Percentiles rank a stretch among this genome's conserved stretches.
phyloP scores from a whole-genome alignment of 225 moss, liverwort and hornwort genomes.

The Marchantia paleacea region DNA sequence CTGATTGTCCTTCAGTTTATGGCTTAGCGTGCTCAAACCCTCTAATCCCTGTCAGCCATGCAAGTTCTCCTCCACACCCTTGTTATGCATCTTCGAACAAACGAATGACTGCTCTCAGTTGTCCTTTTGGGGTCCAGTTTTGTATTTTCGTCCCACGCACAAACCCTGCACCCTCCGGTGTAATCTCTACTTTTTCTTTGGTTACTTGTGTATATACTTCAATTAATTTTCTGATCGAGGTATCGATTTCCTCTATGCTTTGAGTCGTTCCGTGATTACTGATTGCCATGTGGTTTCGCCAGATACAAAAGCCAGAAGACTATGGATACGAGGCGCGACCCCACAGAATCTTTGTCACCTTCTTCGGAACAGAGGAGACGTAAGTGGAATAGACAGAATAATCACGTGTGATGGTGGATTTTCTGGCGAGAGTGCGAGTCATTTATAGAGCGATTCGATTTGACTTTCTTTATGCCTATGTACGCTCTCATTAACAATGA shows the following conservation, averaged over 20 bases:
- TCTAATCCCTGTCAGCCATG: neutral
- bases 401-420: neutral
- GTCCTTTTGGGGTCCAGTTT: neutral
- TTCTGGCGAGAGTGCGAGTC: neutral
- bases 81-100: neutral
- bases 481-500: neutral
- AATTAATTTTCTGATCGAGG: neutral
- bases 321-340: constrained; percentile 42
- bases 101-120: neutral
- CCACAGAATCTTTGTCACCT: constrained; percentile 44
- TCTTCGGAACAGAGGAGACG: constrained; percentile 45
- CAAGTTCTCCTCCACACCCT: too few relatives aligned
- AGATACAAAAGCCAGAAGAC: constrained; percentile 50
- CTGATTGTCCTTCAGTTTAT: neutral
- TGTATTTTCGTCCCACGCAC: neutral
- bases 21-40: neutral
- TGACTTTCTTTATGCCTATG: neutral
- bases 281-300: constrained; percentile 12
- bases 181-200: neutral
- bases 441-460: neutral
- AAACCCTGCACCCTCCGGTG: neutral
- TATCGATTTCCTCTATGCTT: neutral
- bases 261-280: neutral
- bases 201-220: neutral
- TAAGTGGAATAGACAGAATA: constrained; percentile 27